Conservation (phyloP, 2,329 filamentous ascomycete genomes). For the Arthroderma sp. region DNA sequence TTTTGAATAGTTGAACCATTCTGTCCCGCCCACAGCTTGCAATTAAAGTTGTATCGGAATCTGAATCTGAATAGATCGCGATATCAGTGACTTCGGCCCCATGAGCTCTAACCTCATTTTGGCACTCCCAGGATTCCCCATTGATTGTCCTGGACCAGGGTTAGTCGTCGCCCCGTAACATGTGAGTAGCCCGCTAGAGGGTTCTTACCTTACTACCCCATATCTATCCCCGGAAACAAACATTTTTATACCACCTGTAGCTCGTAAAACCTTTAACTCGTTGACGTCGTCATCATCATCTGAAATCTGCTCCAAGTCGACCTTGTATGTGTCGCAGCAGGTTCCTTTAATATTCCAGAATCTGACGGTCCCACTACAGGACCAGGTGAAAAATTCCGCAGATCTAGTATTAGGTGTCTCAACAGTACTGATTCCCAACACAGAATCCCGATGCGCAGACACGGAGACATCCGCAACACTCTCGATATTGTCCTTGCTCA, state of each 20-base stretch:
- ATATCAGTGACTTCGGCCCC: slow-evolving; percentile 74
- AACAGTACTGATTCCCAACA: slow-evolving; percentile 61
- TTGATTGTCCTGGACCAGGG: slow-evolving; percentile 20
- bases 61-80: slow-evolving; percentile 53
- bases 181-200: not conserved
- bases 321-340: slow-evolving; percentile 50
- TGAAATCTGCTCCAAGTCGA: slow-evolving; percentile 55
- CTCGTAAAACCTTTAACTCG: slow-evolving; percentile 46
- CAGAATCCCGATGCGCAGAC: slow-evolving; percentile 46
- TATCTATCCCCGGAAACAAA: slow-evolving; percentile 77
- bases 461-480: slow-evolving; percentile 29
- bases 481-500: slow-evolving; percentile 23
- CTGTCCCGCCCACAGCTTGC: slow-evolving; percentile 80
- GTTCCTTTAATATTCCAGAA: slow-evolving; percentile 71
- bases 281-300: slow-evolving; percentile 39
- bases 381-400: slow-evolving; percentile 81
- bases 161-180: not conserved
- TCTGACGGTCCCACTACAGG: slow-evolving; percentile 62
- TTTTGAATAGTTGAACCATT: slow-evolving; percentile 79
- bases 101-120: slow-evolving; percentile 72
- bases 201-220: slow-evolving; percentile 55
- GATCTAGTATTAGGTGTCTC: slow-evolving; percentile 46
- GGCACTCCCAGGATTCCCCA: slow-evolving; percentile 45
- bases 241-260: slow-evolving; percentile 50
- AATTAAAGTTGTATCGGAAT: slow-evolving; percentile 51